Percentiles rank a stretch among this genome's conserved stretches.
Conservation (phyloP, 2,329 filamentous ascomycete genomes). For the Aspergillus novofumigatus region DNA sequence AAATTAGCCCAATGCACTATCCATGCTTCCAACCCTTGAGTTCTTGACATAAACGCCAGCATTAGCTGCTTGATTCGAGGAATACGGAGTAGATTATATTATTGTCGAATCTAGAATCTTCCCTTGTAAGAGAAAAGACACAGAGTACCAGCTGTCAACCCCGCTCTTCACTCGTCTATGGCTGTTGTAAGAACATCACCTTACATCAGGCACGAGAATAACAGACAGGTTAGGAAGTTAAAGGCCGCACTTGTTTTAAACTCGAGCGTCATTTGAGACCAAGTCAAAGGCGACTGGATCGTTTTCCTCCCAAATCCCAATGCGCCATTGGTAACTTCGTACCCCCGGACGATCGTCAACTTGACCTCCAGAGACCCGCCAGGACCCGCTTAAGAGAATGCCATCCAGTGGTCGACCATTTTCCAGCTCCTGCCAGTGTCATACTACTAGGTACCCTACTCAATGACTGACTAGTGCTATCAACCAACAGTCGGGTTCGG, state of each 20-base stretch:
- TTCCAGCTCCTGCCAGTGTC: background rate
- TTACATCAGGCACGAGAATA: too few species aligned
- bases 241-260: too few species aligned
- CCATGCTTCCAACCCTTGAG: background rate
- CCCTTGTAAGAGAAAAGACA: background rate
- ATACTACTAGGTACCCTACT: background rate
- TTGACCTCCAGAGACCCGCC: constrained; percentile 9
- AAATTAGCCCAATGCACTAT: background rate
- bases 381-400: constrained; percentile 1
- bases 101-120: background rate
- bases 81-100: constrained; percentile 1
- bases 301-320: background rate
- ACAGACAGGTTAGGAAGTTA: too few species aligned
- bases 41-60: background rate
- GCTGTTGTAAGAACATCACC: too few species aligned
- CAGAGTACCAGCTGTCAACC: background rate
- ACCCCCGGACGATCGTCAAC: constrained; percentile 12
- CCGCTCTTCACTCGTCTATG: background rate
- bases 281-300: background rate
- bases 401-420: background rate
- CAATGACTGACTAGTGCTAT: background rate
- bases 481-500: background rate
- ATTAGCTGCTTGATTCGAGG: background rate
- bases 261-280: background rate
- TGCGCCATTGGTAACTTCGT: constrained; percentile 2